phyloP scores from a whole-genome alignment of 768 basidiomycete genomes.

The Mrakia hoshinonis region DNA sequence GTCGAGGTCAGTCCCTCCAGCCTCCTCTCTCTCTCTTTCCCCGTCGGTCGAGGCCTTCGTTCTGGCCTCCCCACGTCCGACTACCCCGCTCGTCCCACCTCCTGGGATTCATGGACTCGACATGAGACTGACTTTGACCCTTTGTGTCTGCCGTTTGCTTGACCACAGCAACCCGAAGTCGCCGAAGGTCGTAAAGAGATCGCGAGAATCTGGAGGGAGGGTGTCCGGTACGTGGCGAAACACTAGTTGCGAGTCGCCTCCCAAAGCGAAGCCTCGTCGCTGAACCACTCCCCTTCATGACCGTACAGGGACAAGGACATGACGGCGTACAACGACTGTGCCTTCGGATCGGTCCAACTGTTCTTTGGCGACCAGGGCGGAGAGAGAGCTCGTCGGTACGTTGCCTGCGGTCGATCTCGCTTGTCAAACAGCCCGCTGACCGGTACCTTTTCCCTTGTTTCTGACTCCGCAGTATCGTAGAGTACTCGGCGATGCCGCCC shows the following conservation, averaged over 20 bases:
- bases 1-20: constrained; percentile 1
- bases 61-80: background rate
- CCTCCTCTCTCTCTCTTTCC: background rate
- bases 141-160: background rate
- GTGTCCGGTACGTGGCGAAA: background rate
- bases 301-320: background rate
- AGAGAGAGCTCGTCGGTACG: background rate
- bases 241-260: background rate
- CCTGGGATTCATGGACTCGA: background rate
- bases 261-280: too few relatives aligned
- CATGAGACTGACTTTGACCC: background rate
- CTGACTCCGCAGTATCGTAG: background rate
- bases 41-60: background rate
- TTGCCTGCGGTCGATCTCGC: background rate
- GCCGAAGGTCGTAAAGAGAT: constrained; percentile 15
- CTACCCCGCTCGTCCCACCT: background rate
- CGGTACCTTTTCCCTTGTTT: background rate
- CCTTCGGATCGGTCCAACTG: constrained; percentile 17
- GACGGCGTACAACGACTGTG: constrained; percentile 9
- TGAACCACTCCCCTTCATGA: too few relatives aligned
- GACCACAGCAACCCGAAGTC: constrained; percentile 12
- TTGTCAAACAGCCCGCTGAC: background rate
- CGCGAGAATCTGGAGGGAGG: constrained; percentile 3
- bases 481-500: background rate
- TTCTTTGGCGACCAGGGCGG: constrained; percentile 12